Base-by-base conservation (phyloP, 805 yeast genomes). In the Kazachstania psychrophila region DNA sequence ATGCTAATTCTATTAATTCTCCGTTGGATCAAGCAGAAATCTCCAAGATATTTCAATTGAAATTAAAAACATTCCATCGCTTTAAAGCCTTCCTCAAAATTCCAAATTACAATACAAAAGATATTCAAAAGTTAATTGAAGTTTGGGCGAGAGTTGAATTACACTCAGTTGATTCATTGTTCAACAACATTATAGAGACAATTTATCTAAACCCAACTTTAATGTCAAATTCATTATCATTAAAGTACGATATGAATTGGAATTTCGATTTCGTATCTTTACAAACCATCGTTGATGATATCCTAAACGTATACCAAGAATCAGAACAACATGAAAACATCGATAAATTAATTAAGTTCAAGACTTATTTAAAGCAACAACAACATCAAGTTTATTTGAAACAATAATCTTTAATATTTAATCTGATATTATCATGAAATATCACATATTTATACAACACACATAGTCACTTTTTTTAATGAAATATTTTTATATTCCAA, bases 151-250 rank as follows among this genome's bases (percentile, higher is more conserved):
- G 15, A 14, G 41, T 42, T 8, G 37, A 48, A n/a, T 51, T 52
- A 3, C 20, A 32, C 11, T 40, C 44, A 10, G 31, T 55, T 11
- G 52, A 47, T 28, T 31, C 47, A 3, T 41, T 56, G 9, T 54
- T 55, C 45, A 56, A 58, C 35, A 58, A 58, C 31, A 42, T 56
- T 25, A 49, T 54, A 5, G 63, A 58, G 34, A 50, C 60, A 6
- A 36, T 53, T 3, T 47, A 52, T 29, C 38, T 57, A 38, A 46
- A 52, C 19, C 45, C 55, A 12, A 22, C 27, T 13, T 22, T 14
- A 6, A 14, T 13, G 4, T n/a, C 32, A 6, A 34, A 32, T 14
- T 23, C 26, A 5, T 18, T 41, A 13, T 5, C 26, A 4, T 15
- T 41, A n/a, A 26, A 28, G 11, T 18, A 31, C 23, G 48, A 46